Evolutionary conservation across 2,329 filamentous ascomycete species (phyloP), one percentile per base, ranked within the genome.

Genomic region (Pseudogymnoascus sp.): DNA sequence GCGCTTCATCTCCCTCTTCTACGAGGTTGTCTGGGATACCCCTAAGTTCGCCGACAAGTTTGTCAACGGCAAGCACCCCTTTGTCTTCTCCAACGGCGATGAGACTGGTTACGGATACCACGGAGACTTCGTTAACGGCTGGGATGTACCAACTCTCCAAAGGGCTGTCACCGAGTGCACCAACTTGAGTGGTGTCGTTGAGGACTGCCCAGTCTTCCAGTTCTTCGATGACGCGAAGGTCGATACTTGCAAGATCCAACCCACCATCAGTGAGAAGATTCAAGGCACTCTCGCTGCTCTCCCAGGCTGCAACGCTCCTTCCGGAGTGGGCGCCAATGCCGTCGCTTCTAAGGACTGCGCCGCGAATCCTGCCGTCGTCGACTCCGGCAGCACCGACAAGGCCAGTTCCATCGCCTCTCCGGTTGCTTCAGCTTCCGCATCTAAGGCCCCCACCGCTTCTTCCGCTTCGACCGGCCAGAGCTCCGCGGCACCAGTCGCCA

Each of bases 121-220:
- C 69, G 82, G 78, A 49, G 83, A 87, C 71, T 87, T 86, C 70
- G 31, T 82, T 36, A 86, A 84, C 72, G 84, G 84, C 4, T 86
- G 84, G 84, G 77, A 86, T 62, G 71, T 78, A 0, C 65, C 73
- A 1, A 73, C 76, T 7, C 77, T 86, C 5, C 79, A 84, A 62
- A 71, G 73, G 0, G 83, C 81, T 8, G 75, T 84, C 66, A 74
- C 80, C 62, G 74, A 72, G 23, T 85, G 84, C 71, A 78, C 72
- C 60, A 75, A 73, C 61, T 66, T 73, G 25, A 78, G 72, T 63
- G 81, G 80, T 23, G 69, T 72, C 8, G 74, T 82, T 34, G 73
- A 77, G 49, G 70, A 76, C 56, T 83, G 78, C 69, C 70, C 69
- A 3, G 70, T 73, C 16, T 79, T 81, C 63, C 42, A 60, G 23